Conservation (phyloP, 257 asterid genomes). For the Buddleja alternifolia region DNA sequence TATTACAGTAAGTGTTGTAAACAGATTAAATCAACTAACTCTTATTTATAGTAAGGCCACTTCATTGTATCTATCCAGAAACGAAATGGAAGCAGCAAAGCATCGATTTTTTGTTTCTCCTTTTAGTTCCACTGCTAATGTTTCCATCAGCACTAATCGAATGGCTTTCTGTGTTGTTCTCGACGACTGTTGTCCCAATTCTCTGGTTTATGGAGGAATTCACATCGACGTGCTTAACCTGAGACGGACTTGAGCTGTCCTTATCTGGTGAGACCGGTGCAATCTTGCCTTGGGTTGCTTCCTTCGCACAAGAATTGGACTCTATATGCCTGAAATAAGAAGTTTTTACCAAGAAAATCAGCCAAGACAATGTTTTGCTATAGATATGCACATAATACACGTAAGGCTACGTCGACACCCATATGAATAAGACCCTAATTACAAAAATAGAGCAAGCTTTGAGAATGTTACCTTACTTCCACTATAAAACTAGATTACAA, state of each 20-base stretch:
- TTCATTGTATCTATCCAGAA: conserved; percentile 27
- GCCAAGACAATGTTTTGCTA: background rate
- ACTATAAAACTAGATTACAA: too few relatives aligned
- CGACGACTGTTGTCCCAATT: conserved; percentile 15
- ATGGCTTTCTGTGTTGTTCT: conserved; percentile 25
- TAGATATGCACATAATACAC: too few relatives aligned
- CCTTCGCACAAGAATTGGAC: conserved; percentile 46
- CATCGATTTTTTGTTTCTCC: conserved; percentile 34
- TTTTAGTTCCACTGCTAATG: conserved; percentile 32
- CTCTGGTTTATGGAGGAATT: conserved; percentile 32
- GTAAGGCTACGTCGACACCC: too few relatives aligned
- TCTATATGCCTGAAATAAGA: conserved; percentile 48
- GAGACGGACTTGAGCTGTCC: conserved; percentile 24
- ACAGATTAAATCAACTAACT: background rate
- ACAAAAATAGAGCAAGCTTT: too few relatives aligned
- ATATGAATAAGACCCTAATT: too few relatives aligned
- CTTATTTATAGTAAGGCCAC: background rate
- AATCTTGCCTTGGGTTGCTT: conserved; percentile 61
- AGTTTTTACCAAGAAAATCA: conserved; percentile 10
- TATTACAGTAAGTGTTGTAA: too few relatives aligned
- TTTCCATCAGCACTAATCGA: conserved; percentile 22
- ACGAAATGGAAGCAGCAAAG: conserved; percentile 50
- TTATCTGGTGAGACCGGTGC: conserved; percentile 62
- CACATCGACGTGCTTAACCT: conserved; percentile 31
- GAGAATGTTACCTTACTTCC: too few relatives aligned